Base-by-base conservation (phyloP, 148 eudicot species). In the Camellia sinensis region DNA sequence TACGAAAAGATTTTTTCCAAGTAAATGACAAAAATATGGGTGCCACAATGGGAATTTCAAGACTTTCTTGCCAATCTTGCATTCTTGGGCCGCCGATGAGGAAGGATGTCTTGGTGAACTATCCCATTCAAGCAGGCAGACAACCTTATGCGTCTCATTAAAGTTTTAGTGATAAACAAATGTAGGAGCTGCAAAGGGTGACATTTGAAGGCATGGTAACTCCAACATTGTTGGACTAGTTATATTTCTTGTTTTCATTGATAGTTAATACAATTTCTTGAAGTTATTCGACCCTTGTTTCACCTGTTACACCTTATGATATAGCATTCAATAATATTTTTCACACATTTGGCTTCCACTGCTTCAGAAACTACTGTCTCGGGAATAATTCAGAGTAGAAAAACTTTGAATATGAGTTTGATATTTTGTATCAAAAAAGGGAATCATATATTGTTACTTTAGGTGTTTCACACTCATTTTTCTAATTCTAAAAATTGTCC, bases 161-260 rank as follows among this genome's bases (percentile, higher is more conserved):
- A 69, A 78, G 54, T 68, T 45, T 43, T 67, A 43, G 52, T 68
- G 66, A 21, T 56, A 40, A 60, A 69, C 22, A 76, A 61, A 29
- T 3, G n/a, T 57, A 62, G 83, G 80, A 43, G 68, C 83, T 17
- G 57, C 43, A 37, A 56, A 43, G 37, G 54, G 21, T 52, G 75
- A 46, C 19, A 67, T 59, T 12, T 74, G 37, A 60, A 46, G 60
- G 57, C 15, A n/a, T 54, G 74, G 79, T 68, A 69, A 81, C 14
- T 68, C 52, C 75, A 71, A 71, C 12, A 11, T 71, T 50, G 59
- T 77, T 61, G 72, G 40, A 50, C 9, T n/a, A 37, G 4, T 71
- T 48, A 19, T n/a, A 62, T 22, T 62, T 62, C n/a, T 75, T 63
- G 59, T 77, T 9, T n/a, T 8, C 69, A 14, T 50, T 45, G 5